These are phyloP conservation scores for Aspergillus texensis DNA, from an alignment of 2,329 filamentous ascomycete genomes.

Conservation along the genomic window DNA sequence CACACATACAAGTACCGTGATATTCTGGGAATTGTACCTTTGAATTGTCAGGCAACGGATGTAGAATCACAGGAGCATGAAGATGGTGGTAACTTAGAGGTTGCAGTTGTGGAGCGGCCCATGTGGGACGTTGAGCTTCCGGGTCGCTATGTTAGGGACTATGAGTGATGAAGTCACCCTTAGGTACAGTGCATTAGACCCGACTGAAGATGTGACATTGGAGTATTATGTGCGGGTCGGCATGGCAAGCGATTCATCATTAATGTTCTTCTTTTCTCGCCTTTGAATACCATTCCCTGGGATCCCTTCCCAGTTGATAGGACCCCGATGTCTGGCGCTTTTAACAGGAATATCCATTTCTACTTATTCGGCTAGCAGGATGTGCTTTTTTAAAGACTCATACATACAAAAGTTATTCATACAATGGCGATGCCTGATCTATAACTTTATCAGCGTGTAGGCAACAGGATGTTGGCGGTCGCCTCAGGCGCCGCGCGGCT, in stretches of 20 bases:
- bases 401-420: slow-evolving; percentile 16
- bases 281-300: neutral
- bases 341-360: slow-evolving; percentile 4
- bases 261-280: neutral
- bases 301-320: neutral
- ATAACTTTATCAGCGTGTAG: neutral
- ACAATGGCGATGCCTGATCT: neutral
- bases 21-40: slow-evolving; percentile 74
- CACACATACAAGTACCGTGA: slow-evolving; percentile 90
- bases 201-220: neutral
- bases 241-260: neutral
- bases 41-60: slow-evolving; percentile 45
- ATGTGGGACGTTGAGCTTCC: slow-evolving; percentile 79
- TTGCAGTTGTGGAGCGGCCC: slow-evolving; percentile 85
- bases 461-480: neutral
- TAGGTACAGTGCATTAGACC: neutral
- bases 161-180: slow-evolving; percentile 39
- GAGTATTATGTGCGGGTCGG: neutral
- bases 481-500: neutral
- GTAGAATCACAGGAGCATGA: slow-evolving; percentile 24
- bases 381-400: slow-evolving; percentile 15
- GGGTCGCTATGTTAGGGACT: slow-evolving; percentile 67
- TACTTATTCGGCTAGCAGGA: slow-evolving; percentile 17
- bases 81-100: slow-evolving; percentile 56
- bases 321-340: neutral